Conservation (phyloP, 2,329 filamentous ascomycete species). For the Colletotrichum cereale region DNA sequence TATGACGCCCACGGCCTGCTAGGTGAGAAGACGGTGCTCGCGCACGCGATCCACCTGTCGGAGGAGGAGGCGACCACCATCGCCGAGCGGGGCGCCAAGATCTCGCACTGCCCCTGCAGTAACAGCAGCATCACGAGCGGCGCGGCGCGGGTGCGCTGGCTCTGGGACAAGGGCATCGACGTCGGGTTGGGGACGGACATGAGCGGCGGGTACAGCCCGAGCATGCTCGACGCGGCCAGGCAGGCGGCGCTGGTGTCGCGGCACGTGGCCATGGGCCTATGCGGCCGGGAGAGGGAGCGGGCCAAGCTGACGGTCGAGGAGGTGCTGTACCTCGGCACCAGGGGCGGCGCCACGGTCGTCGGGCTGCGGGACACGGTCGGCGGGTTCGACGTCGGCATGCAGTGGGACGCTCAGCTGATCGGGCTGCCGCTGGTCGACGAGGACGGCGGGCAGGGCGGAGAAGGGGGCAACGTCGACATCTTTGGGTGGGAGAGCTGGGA, state of each 20-base stretch:
- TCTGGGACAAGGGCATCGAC: slow-evolving; percentile 80
- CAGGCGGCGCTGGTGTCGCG: slow-evolving; percentile 85
- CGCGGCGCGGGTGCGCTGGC: slow-evolving; percentile 77
- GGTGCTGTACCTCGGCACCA: slow-evolving; percentile 85
- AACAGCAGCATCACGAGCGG: slow-evolving; percentile 88
- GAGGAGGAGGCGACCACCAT: slow-evolving; percentile 76
- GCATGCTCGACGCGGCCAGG: slow-evolving; percentile 84
- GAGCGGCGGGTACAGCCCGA: slow-evolving; percentile 86
- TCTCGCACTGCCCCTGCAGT: slow-evolving; percentile 88
- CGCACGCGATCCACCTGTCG: slow-evolving; percentile 84
- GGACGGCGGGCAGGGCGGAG: slow-evolving; percentile 55
- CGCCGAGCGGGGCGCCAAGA: slow-evolving; percentile 69
- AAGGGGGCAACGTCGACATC: slow-evolving; percentile 78
- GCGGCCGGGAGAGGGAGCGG: slow-evolving; percentile 55
- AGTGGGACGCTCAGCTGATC: slow-evolving; percentile 92
- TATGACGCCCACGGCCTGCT: slow-evolving; percentile 83
- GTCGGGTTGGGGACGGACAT: slow-evolving; percentile 94
- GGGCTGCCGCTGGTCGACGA: slow-evolving; percentile 66
- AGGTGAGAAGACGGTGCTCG: slow-evolving; percentile 80
- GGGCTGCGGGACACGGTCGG: slow-evolving; percentile 80
- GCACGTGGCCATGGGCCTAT: slow-evolving; percentile 71
- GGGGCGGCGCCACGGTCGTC: slow-evolving; percentile 87
- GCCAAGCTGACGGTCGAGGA: slow-evolving; percentile 87
- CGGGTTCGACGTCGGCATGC: slow-evolving; percentile 86
- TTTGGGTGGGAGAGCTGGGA: slow-evolving; percentile 95